Percentiles rank a stretch among this genome's conserved stretches.
phyloP scores from a whole-genome alignment of 345 rosid species.

The Citrus hindsii region DNA sequence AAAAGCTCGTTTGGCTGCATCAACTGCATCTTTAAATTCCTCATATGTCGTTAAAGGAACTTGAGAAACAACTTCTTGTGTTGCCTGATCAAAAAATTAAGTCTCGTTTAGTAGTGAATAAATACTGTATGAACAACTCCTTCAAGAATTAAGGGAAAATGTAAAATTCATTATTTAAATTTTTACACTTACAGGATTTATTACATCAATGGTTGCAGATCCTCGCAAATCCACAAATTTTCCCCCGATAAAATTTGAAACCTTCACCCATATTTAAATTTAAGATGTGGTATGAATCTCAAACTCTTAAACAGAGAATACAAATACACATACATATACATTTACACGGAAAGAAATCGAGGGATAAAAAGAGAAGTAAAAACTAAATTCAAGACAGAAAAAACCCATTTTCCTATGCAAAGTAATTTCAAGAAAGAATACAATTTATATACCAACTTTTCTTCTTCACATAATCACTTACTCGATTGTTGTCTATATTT shows the following conservation, averaged over 20 bases:
- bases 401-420: background rate
- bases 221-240: conserved; percentile 32
- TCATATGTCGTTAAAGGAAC: conserved; percentile 34
- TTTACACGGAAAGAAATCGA: background rate
- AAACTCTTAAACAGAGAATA: background rate
- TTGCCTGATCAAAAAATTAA: conserved; percentile 24
- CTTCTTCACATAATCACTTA: conserved; percentile 21
- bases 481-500: conserved; percentile 25
- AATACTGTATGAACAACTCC: background rate
- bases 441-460: background rate
- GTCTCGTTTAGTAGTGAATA: background rate
- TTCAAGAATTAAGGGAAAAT: background rate
- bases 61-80: conserved; percentile 41
- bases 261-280: conserved; percentile 19
- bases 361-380: background rate
- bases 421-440: background rate
- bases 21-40: conserved; percentile 41
- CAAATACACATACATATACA: background rate
- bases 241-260: conserved; percentile 42
- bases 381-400: background rate
- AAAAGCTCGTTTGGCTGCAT: conserved; percentile 41
- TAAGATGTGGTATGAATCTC: background rate
- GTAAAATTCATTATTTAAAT: background rate
- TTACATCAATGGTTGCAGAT: conserved; percentile 24
- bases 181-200: conserved; percentile 40